Evolutionary conservation across 164 flowering plant species (phyloP).

Genomic region (Amborella trichopoda): DNA sequence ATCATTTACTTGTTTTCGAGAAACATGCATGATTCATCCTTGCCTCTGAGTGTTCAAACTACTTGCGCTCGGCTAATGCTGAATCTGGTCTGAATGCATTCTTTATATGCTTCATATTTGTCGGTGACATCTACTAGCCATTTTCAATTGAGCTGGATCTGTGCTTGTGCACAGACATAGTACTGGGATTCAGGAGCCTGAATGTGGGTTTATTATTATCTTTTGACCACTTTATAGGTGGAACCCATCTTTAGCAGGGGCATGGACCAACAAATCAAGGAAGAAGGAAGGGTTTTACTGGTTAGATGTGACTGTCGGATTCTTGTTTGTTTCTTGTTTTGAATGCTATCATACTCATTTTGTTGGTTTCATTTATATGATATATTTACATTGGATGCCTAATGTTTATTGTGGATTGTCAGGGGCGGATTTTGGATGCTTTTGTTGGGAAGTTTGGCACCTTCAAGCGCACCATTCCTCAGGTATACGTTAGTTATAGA

Average conservation of each 20-base stretch:
- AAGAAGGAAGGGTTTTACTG: slow-evolving; percentile 81
- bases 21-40: slow-evolving; percentile 98
- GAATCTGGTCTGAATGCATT: slow-evolving; percentile 53
- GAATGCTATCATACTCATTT: background rate
- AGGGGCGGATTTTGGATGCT: slow-evolving; percentile 97
- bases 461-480: slow-evolving; percentile 92
- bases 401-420: too few relatives aligned
- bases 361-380: too few relatives aligned
- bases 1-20: slow-evolving; percentile 96
- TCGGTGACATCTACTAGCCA: background rate
- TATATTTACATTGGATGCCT: too few relatives aligned
- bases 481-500: slow-evolving; percentile 34
- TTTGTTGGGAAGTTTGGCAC: slow-evolving; percentile 98
- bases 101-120: slow-evolving; percentile 1
- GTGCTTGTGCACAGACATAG: too few relatives aligned
- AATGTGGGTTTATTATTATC: too few relatives aligned
- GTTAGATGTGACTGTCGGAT: slow-evolving; percentile 22
- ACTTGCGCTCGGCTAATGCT: slow-evolving; percentile 99
- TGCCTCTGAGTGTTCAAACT: slow-evolving; percentile 88
- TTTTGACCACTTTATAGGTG: slow-evolving; percentile 49
- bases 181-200: too few relatives aligned
- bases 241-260: slow-evolving; percentile 98
- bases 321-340: background rate
- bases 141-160: slow-evolving; percentile 1
- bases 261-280: slow-evolving; percentile 73